Evolutionary conservation across 352 stramenopile genomes (phyloP), one percentile per base, ranked within the genome.

Genomic region (Phytophthora vignae): DNA sequence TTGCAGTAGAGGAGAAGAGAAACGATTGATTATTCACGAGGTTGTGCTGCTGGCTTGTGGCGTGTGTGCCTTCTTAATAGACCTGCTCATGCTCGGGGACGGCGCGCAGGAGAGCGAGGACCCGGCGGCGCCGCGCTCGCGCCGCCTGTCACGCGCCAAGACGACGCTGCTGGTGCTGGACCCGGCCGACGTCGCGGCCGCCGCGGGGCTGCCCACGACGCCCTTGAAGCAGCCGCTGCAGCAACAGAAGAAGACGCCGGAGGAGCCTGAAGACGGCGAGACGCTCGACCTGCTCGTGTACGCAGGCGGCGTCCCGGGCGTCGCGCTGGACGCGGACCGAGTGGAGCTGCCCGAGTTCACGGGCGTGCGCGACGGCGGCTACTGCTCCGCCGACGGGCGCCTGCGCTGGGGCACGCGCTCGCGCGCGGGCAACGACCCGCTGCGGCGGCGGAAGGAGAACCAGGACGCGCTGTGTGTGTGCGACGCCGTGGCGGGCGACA

Each of bases 361-460:
- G 11, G 85, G 83, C 25, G 76, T 79, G 3, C 69, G 75, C 12
- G 68, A 78, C 5, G 83, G 79, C 52, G 86, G 80, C 17, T 89
- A 88, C 68, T 69, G 72, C 64, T 90, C 88, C 0, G 10, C 64
- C 2, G 87, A 71, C 42, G 70, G 77, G 0, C 61, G 76, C n/a
- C 66, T 94, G 22, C 68, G 63, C 5, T 95, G 88, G 88, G 88
- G 88, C 19, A 63, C 68, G 22, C 73, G 81, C 40, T 87, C 73
- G 6, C 79, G 88, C 54, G 86, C 88, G 21, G 88, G 88, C 31
- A 91, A 91, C 64, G 88, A 95, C 64, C 79, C 85, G 12, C 60
- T 95, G 64, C 73, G 82, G n/a, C 83, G 88, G n/a, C 82, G 88
- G 2, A 95, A 95, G 50, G 86, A 95, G 71, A 95, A 95, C 70